These are phyloP conservation scores for Sclerotinia glacialis DNA, from an alignment of 2,329 filamentous ascomycete genomes.

Conservation along the genomic window DNA sequence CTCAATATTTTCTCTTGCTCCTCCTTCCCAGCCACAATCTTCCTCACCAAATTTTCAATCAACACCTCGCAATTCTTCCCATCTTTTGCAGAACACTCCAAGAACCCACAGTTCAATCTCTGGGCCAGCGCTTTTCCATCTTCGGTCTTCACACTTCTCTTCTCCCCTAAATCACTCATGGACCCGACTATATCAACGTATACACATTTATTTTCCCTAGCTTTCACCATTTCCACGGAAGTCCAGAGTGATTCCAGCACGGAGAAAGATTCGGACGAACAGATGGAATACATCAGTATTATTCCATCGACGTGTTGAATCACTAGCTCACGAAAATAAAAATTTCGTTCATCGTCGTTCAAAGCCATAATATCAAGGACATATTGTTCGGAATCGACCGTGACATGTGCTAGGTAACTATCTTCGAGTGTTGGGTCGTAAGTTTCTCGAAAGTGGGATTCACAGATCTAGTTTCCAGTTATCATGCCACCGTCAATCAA, in stretches of 20 bases:
- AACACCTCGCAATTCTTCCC: slow-evolving; percentile 7
- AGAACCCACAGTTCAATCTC: slow-evolving; percentile 6
- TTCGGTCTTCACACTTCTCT: slow-evolving; percentile 2
- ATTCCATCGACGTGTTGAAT: neutral
- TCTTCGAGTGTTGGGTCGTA: neutral
- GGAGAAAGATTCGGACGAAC: neutral
- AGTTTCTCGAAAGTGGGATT: no score
- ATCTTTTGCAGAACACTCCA: slow-evolving; percentile 9
- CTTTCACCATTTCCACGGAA: neutral
- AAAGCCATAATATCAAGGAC: neutral
- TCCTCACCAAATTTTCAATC: slow-evolving; percentile 2
- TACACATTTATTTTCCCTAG: neutral
- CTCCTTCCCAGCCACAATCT: neutral
- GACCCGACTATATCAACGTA: slow-evolving; percentile 8
- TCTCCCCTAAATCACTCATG: slow-evolving; percentile 19
- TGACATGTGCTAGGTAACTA: neutral
- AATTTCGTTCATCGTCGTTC: neutral
- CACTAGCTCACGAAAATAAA: rapidly evolving
- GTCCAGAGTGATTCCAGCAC: slow-evolving; percentile 4
- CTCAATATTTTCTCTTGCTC: neutral
- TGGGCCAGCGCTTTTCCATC: slow-evolving; percentile 7
- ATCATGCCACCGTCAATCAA: neutral
- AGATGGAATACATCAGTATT: slow-evolving; percentile 14
- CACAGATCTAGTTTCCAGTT: neutral
- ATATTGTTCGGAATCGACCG: neutral